Evolutionary conservation across 805 yeast genomes (phyloP), one percentile per base, ranked within the genome.

Genomic region (Hanseniaspora occidentalis): DNA sequence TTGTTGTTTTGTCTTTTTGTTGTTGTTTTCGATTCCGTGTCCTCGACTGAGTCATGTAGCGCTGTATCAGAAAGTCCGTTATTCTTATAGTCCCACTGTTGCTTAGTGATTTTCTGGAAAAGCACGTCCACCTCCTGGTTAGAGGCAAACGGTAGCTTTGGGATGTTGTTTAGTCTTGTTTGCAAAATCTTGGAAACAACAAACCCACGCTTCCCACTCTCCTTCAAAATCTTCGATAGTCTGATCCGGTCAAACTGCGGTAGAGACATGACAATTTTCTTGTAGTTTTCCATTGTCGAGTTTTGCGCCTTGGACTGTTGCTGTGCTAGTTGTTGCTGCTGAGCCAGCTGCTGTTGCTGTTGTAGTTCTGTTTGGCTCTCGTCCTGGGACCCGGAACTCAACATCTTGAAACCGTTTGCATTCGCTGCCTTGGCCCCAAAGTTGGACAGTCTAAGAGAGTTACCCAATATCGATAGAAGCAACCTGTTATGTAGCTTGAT

Each of bases 221-320:
- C 96, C 53, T 79, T 73, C 2, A 89, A 77, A 35, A 89, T 85
- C 42, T 74, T 75, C 55, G 86, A 84, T 44, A 89, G 76, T 54
- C 97, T 68, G 47, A 84, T 72, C 45, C 97, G 66, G 55, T 92
- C 98, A 47, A 82, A 69, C 2, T 81, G 73, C 0, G 96, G 84
- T 48, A 89, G 66, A 2, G 89, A 79, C 77, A 92, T 73, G 33
- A 89, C 81, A 57, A 85, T 89, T 53, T 77, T 81, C 53, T 88
- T 85, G 54, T 92, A 69, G 47, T 76, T 73, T 51, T 84, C 94
- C 55, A 83, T 76, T 58, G 85, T 95, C 7, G 82, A 65, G 42
- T 65, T 69, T 57, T 47, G 84, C 69, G 42, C 68, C 71, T 42
- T 74, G 75, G 39, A 70, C 56, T 67, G 71, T 52, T 20, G 71